A percentile compares a stretch with the other conserved stretches of the same genome.
phyloP scores from a whole-genome alignment of 305 asterid species.

The Fraxinus latifolia region DNA sequence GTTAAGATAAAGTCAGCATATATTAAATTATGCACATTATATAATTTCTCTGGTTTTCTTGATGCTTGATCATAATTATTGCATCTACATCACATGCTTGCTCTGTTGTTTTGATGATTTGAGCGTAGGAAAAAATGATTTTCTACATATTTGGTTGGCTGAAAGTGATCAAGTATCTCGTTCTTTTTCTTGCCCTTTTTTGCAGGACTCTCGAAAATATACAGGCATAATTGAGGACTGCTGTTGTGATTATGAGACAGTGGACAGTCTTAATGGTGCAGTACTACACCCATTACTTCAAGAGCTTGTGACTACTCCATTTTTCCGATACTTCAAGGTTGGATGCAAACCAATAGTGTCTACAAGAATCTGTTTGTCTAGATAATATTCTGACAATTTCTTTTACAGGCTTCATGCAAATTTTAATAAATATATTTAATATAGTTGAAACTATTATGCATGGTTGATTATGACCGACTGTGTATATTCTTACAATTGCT shows the following conservation, averaged over 20 bases:
- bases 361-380: background rate
- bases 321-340: constrained; percentile 93
- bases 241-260: constrained; percentile 94
- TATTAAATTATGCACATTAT: background rate
- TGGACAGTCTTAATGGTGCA: constrained; percentile 69
- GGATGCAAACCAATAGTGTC: constrained; percentile 15
- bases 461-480: background rate
- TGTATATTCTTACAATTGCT: background rate
- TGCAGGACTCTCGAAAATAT: constrained; percentile 82
- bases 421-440: background rate
- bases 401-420: background rate
- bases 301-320: constrained; percentile 77
- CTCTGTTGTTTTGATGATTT: background rate
- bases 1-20: background rate
- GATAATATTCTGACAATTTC: background rate
- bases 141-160: background rate
- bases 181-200: constrained; percentile 25
- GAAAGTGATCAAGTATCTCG: background rate
- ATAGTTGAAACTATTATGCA: background rate
- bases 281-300: constrained; percentile 83
- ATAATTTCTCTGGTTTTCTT: background rate
- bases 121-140: background rate
- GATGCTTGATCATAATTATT: background rate
- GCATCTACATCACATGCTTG: background rate
- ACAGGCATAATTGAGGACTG: constrained; percentile 91